Conservation (phyloP, 179 eudicot genomes). For the Silene coronaria region DNA sequence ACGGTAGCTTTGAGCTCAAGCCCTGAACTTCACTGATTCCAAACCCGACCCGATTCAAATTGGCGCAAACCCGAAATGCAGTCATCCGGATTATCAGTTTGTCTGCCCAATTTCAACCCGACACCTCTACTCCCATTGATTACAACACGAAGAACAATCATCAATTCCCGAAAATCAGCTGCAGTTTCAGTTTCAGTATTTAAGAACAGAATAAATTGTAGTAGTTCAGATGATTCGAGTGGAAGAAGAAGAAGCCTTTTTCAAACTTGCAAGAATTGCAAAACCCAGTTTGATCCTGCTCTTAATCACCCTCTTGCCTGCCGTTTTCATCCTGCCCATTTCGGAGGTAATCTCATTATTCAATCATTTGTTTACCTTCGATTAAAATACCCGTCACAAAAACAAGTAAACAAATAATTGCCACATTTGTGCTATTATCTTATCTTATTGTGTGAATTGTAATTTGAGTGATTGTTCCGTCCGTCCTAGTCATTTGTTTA, state of each 20-base stretch:
- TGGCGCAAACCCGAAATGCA: slow-evolving; percentile 16
- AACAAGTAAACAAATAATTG: too few species aligned
- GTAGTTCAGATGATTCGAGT: slow-evolving; percentile 38
- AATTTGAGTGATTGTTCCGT: too few species aligned
- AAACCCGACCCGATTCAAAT: not conserved
- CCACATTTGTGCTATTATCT: too few species aligned
- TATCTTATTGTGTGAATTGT: too few species aligned
- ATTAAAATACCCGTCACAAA: not conserved
- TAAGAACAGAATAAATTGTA: slow-evolving; percentile 23
- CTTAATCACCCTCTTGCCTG: slow-evolving; percentile 78
- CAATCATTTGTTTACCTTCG: not conserved
- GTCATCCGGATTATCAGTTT: not conserved
- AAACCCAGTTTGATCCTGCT: slow-evolving; percentile 67
- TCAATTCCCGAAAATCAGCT: slow-evolving; percentile 15
- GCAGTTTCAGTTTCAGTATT: not conserved
- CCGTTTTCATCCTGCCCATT: slow-evolving; percentile 78
- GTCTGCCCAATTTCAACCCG: not conserved
- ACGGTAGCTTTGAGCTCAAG: too few species aligned
- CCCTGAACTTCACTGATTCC: not conserved
- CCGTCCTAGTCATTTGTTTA: too few species aligned
- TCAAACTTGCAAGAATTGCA: slow-evolving; percentile 80
- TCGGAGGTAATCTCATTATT: slow-evolving; percentile 48
- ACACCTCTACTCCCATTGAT: not conserved
- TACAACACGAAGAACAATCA: not conserved
- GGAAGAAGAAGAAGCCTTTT: slow-evolving; percentile 4